Conservation (phyloP, 352 stramenopile genomes). For the Pythium guiyangense region DNA sequence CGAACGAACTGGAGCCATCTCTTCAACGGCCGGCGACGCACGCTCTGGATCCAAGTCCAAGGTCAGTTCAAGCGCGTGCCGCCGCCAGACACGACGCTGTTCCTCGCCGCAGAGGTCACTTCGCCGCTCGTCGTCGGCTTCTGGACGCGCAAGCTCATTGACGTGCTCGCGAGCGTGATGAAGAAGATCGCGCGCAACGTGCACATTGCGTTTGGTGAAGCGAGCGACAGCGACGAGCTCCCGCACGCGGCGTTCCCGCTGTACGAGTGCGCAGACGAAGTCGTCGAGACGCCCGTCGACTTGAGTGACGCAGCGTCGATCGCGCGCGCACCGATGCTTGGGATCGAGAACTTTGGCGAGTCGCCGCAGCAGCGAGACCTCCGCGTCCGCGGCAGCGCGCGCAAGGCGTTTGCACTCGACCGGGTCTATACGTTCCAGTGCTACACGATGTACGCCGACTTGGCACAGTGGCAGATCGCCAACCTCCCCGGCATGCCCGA, state of each 20-base stretch:
- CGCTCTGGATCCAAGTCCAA: constrained; percentile 59
- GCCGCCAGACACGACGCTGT: constrained; percentile 25
- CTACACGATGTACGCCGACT: constrained; percentile 39
- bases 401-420: constrained; percentile 22
- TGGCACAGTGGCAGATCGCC: constrained; percentile 42
- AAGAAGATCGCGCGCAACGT: constrained; percentile 29
- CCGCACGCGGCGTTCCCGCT: constrained; percentile 49
- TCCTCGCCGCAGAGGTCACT: constrained; percentile 47
- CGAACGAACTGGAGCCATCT: constrained; percentile 23
- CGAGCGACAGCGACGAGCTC: constrained; percentile 15
- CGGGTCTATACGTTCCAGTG: constrained; percentile 61
- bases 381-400: constrained; percentile 18
- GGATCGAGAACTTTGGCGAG: constrained; percentile 34
- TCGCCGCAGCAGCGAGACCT: constrained; percentile 16
- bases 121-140: constrained; percentile 23
- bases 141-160: constrained; percentile 30
- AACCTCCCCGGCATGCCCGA: constrained; percentile 37
- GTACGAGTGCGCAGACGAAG: constrained; percentile 42
- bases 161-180: constrained; percentile 28
- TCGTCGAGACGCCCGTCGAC: constrained; percentile 24
- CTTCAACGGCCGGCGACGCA: constrained; percentile 30
- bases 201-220: constrained; percentile 36
- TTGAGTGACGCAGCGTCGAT: background rate
- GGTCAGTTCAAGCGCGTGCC: constrained; percentile 47
- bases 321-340: constrained; percentile 18